Percentiles rank a stretch among this genome's conserved stretches.
Conservation (phyloP, 345 rosid genomes). For the Salix brachista region DNA sequence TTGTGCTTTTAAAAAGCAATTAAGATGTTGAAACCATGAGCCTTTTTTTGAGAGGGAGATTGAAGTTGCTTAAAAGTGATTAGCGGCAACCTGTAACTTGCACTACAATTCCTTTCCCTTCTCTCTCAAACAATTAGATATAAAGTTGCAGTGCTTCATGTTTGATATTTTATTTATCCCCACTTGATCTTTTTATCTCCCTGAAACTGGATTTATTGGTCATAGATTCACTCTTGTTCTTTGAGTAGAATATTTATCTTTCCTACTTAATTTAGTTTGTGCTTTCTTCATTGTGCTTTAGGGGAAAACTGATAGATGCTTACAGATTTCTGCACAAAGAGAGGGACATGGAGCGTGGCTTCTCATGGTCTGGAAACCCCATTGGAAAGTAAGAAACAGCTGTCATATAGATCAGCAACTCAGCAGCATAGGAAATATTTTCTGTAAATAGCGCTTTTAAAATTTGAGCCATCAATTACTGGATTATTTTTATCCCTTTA, state of each 20-base stretch:
- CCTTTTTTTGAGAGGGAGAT: not conserved
- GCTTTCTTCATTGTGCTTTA: constrained; percentile 29
- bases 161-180: not conserved
- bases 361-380: constrained; percentile 93
- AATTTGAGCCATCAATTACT: not conserved
- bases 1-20: not conserved
- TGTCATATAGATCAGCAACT: not conserved
- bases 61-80: not conserved
- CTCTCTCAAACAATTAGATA: not conserved
- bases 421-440: not conserved
- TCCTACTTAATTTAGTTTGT: not conserved
- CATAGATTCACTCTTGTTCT: not conserved
- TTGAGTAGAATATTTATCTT: not conserved
- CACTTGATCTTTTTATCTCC: not conserved
- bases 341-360: constrained; percentile 82
- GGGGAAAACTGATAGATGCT: constrained; percentile 86
- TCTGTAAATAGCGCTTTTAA: not conserved
- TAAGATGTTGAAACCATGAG: constrained; percentile 2
- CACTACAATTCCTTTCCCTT: not conserved
- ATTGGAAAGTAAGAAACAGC: constrained; percentile 69
- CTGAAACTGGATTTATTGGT: not conserved
- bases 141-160: not conserved
- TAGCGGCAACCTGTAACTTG: not conserved
- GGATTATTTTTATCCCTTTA: no score
- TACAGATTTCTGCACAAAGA: constrained; percentile 80